Evolutionary conservation across 1,139 yeast species (phyloP), one percentile per base, ranked within the genome.

Genomic region (Suhomyces panamericanus): DNA sequence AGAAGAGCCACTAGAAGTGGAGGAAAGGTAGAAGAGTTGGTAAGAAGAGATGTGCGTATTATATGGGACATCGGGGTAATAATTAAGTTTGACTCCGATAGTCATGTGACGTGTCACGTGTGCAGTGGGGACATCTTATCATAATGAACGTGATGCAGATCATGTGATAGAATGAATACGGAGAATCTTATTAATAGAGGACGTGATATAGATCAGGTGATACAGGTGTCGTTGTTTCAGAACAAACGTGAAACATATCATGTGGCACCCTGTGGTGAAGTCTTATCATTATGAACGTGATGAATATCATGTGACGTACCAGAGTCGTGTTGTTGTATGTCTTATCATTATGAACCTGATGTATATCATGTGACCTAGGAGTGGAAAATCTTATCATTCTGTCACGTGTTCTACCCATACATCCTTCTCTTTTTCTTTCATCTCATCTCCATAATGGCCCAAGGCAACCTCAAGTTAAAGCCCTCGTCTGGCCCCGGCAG

Each of bases 401-500:
- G n/a, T n/a, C n/a, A n/a, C n/a, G n/a, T n/a, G n/a, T n/a, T n/a
- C n/a, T n/a, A 14, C 26, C 17, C 16, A 3, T 6, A 6, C 11
- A 36, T 16, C 32, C 12, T 29, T 35, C 5, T 17, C 17, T 17
- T 41, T 41, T 30, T 13, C 35, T 32, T 8, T 5, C 4, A 20
- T 20, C 27, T 28, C 26, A 20, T 7, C 20, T 20, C 24, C 24
- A 20, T 6, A 20, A 81, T 81, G 86, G 83, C 82, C 34, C 86
- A 81, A 61, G 85, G 85, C 31, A 73, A 71, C 41, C 32, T 42
- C 15, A 78, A 77, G 51, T 63, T 78, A 38, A 78, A 78, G 59
- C 69, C 71, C 36, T 53, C 55, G 33, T 38, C 46, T 9, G 52
- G 49, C 34, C 65, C 75, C 11, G 72, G 73, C 11, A 70, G 83